Base-by-base conservation (phyloP, 1,284 basidiomycete genomes). In the Rhodotorula glutinis region DNA sequence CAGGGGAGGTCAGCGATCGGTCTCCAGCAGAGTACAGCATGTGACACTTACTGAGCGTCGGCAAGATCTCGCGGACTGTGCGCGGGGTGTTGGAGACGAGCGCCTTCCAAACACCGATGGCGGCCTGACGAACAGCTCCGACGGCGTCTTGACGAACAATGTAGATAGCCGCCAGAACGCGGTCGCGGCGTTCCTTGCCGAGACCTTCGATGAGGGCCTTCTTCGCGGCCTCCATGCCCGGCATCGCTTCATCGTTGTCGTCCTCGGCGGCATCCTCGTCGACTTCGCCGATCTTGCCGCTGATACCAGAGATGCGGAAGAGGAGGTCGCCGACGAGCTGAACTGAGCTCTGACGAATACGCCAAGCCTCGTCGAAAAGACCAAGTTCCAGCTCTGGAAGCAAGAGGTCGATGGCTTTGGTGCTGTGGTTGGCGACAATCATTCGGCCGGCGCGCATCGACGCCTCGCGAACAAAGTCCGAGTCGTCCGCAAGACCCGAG, bases 401-500 rank as follows among this genome's bases (percentile, higher is more conserved):
- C 8, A 98, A 83, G 40, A 99, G 82, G 73, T 98, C 95, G 64
- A 98, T 91, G 7, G 96, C 95, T 77, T 88, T 90, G 77, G 78
- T 86, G 33, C 92, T 90, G 81, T 98, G 97, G 80, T 97, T 97
- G 67, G 88, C 89, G 71, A 98, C 92, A 74, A 98, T 90, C 94
- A 98, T 98, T 73, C 95, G 86, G 70, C 95, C 95, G n/a, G 96
- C 95, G 47, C 92, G 87, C 94, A 98, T 97, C 8, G 95, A 94
- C 21, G 95, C 94, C 73, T 77, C 70, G 75, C 79, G 69, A 33
- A 82, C 82, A 76, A 89, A 92, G 81, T 98, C 96, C 74, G 95
- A 93, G 8, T 88, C 84, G 78, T 98, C 96, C 0, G 95, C 90
- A 51, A 99, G 82, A 75, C 96, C 96, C 65, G 86, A 87, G 57